Percentiles rank a stretch among this genome's conserved stretches.
These are phyloP conservation scores for Dalechampia spathulata DNA, from an alignment of 441 rosid species.

Conservation along the genomic window DNA sequence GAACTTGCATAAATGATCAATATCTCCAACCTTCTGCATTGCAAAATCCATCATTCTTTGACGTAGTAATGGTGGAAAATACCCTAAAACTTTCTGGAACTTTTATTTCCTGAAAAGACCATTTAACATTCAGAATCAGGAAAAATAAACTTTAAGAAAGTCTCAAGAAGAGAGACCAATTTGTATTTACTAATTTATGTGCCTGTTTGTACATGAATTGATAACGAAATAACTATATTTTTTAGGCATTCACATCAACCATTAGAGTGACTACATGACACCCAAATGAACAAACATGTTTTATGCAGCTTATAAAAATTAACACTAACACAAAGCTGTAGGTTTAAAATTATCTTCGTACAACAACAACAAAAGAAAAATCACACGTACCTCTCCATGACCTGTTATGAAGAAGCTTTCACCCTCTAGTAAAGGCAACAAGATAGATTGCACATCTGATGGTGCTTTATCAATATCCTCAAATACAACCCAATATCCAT, in stretches of 20 bases:
- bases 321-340: too few relatives aligned
- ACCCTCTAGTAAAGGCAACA: constrained; percentile 87
- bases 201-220: neutral
- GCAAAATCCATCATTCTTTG: constrained; percentile 41
- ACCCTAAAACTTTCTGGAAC: constrained; percentile 79
- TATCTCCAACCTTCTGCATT: constrained; percentile 48
- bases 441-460: constrained; percentile 73
- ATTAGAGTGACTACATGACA: neutral
- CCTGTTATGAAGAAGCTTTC: constrained; percentile 56
- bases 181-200: neutral
- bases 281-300: neutral
- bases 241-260: neutral
- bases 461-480: constrained; percentile 98
- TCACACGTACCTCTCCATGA: constrained; percentile 70
- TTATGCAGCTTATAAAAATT: neutral
- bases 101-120: constrained; percentile 62
- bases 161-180: neutral
- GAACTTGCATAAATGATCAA: neutral
- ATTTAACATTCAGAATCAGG: constrained; percentile 9
- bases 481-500: constrained; percentile 90
- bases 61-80: constrained; percentile 79
- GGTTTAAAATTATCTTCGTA: neutral
- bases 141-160: neutral
- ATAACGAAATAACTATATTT: neutral
- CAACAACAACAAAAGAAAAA: neutral